These are phyloP conservation scores for Picea glauca DNA, from an alignment of 75 land plant species.

Conservation along the genomic window DNA sequence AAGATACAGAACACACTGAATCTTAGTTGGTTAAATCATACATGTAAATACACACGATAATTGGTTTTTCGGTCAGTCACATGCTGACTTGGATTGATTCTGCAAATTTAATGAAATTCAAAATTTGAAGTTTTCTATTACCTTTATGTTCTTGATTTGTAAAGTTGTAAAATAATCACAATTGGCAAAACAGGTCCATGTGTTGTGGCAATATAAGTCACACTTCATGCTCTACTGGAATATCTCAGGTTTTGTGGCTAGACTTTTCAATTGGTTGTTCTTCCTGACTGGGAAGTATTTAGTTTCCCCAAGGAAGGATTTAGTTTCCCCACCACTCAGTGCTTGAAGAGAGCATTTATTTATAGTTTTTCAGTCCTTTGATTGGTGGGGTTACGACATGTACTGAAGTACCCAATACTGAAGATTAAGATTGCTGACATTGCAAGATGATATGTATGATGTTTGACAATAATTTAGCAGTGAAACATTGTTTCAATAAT, in stretches of 20 bases:
- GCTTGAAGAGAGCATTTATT: background rate
- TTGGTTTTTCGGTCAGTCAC: background rate
- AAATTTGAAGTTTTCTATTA: background rate
- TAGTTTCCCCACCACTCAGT: no score
- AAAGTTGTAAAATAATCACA: slow-evolving; percentile 7
- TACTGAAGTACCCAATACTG: background rate
- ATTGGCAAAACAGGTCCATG: background rate
- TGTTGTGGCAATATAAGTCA: background rate
- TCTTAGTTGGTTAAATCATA: background rate
- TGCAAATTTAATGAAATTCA: background rate
- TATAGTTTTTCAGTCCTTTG: background rate
- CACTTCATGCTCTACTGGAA: background rate
- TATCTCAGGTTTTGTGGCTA: background rate
- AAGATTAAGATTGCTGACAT: background rate
- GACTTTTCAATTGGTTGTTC: background rate
- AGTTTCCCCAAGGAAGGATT: no score
- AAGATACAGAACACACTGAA: background rate
- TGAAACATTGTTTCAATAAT: background rate
- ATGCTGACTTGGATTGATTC: background rate
- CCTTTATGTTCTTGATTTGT: slow-evolving; percentile 1
- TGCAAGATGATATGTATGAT: background rate
- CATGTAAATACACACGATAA: slow-evolving; percentile 3
- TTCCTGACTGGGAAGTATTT: background rate
- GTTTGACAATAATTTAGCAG: background rate
- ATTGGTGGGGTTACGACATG: background rate